Base-by-base conservation (phyloP, 1,284 basidiomycete genomes). In the Tylopilus orsonianus region DNA sequence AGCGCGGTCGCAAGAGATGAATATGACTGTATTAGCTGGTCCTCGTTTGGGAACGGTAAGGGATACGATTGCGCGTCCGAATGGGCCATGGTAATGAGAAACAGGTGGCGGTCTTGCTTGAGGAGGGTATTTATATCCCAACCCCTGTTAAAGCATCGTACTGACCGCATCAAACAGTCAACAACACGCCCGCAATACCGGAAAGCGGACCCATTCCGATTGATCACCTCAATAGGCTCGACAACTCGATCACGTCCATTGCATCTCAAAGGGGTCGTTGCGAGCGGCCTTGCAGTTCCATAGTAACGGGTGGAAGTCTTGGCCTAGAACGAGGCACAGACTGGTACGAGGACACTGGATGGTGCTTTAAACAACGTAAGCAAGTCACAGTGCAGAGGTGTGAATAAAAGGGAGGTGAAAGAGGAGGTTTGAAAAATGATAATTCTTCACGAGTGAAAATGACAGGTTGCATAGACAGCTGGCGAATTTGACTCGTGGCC, bases 1-100 rank as follows among this genome's bases (percentile, higher is more conserved):
- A 62, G 46, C 16, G 61, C 49, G 30, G 62, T 53, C 13, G 58
- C 56, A 32, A 59, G 54, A 26, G 58, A 61, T 12, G 58, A 64
- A 14, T 68, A 62, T 18, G 60, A 48, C 22, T 33, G 46, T 9
- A 42, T 37, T 8, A 34, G 50, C 27, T 67, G 60, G 2, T 38
- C 40, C 18, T 51, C 51, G 34, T 40, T 57, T n/a, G 64, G 58
- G 36, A 55, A 65, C 5, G 56, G 12, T 23, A 56, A 34, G 5
- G 58, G 57, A n/a, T 64, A 65, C 5, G 52, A 18, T 18, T 30
- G 13, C 14, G 39, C 16, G 34, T 48, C 39, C 5, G 52, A 41
- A 35, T 55, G 38, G 41, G 42, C 41, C 50, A 58, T 52, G 23
- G 24, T 16, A 33, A 16, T 20, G 29, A 46, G 8, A n/a, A 20